These are phyloP conservation scores for Macrolepiota albuminosa DNA, from an alignment of 768 basidiomycete species.

Conservation along the genomic window DNA sequence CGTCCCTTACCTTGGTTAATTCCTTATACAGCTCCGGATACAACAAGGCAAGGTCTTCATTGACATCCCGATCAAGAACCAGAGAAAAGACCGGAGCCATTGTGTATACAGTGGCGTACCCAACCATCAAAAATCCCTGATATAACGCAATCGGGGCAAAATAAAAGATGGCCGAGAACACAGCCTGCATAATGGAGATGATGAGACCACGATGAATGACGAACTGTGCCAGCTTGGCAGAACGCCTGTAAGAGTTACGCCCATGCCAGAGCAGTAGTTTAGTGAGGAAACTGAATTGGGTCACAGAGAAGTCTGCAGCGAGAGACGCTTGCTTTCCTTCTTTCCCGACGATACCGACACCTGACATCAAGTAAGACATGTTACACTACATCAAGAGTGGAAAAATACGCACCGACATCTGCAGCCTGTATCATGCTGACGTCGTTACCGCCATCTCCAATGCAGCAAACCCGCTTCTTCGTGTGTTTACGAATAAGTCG, in stretches of 20 bases:
- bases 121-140: conserved; percentile 97
- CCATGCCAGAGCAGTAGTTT: conserved; percentile 99
- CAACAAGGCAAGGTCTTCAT: conserved; percentile 88
- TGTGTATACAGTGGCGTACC: conserved; percentile 94
- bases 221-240: conserved; percentile 96
- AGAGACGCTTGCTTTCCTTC: conserved; percentile 98
- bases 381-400: background rate
- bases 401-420: conserved; percentile 78
- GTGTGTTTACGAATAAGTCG: conserved; percentile 87
- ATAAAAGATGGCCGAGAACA: conserved; percentile 90
- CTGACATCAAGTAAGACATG: conserved; percentile 31
- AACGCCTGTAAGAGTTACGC: conserved; percentile 96
- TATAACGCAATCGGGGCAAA: conserved; percentile 96
- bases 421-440: conserved; percentile 99
- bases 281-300: conserved; percentile 92
- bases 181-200: conserved; percentile 97
- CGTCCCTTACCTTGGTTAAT: conserved; percentile 75
- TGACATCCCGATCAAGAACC: conserved; percentile 93
- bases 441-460: conserved; percentile 98
- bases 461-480: conserved; percentile 95
- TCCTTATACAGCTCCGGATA: conserved; percentile 99
- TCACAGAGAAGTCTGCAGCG: conserved; percentile 98
- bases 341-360: conserved; percentile 97
- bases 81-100: conserved; percentile 99
- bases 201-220: conserved; percentile 97